Base-by-base conservation (phyloP, 306 rosid genomes). In the Trichosanthes cucumerina region DNA sequence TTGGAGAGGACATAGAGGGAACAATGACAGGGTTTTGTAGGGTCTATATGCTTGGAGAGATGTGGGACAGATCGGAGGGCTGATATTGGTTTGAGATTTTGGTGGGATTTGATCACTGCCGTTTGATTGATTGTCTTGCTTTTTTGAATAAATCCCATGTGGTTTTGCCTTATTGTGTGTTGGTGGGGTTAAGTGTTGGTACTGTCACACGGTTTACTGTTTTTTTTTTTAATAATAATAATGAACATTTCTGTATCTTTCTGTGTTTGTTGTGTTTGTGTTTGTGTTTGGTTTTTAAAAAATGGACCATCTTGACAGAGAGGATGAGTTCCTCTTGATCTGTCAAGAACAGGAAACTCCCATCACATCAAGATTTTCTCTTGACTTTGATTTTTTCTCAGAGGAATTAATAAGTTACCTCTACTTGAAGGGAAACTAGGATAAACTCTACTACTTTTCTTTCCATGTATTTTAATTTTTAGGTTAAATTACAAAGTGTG, bases 21-120 rank as follows among this genome's bases (percentile, higher is more conserved):
- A 92, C 89, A 90, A 80, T 65, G 26, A 26, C 2, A 19, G 49
- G 23, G 46, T 18, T 15, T 63, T 34, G 46, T 34, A 64, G 72
- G 46, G 72, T 64, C 2, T 3, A 64, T 24, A 34, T 64, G 72
- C 7, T 64, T 36, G 8, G 6, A 33, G 75, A 84, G 86, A 69
- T 9, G 33, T 65, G 57, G 86, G 88, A 90, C 92, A 90, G 33
- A 71, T 71, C 76, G 78, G 7, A 89, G 73, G 86, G 88, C 80
- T 86, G 79, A 43, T 13, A 21, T 24, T 88, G 39, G 1, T 82
- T 86, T 57, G 3, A 78, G 79, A 64, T 65, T 76, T 73, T 52
- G 74, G 75, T 84, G 81, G 77, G 86, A 86, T 88, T 83, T 69
- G n/a, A 71, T 92, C 62, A 0, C 69, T 71, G 79, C 93, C 93